phyloP scores from a whole-genome alignment of 495 filamentous ascomycete species.

The Neurospora hispaniola region DNA sequence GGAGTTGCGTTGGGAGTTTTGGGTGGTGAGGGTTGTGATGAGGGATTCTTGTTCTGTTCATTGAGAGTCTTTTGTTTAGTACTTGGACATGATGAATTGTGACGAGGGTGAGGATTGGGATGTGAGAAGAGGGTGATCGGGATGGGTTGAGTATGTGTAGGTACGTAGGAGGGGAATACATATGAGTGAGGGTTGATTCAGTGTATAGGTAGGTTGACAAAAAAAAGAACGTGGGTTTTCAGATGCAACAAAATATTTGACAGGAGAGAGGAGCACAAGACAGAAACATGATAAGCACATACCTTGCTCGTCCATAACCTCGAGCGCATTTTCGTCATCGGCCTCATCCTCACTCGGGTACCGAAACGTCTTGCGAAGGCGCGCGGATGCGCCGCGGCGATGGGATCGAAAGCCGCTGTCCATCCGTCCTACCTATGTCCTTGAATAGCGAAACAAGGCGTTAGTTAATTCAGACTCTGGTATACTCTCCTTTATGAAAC shows the following conservation, averaged over 20 bases:
- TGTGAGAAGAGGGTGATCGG: neutral
- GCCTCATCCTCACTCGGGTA: conserved; percentile 46
- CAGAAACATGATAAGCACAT: neutral
- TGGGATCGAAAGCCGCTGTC: neutral
- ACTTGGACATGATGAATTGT: neutral
- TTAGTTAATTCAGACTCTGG: neutral
- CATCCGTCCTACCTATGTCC: neutral
- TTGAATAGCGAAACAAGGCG: neutral
- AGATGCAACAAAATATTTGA: too few species aligned
- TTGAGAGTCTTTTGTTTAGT: neutral
- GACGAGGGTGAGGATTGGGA: neutral
- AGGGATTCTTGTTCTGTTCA: conserved; percentile 59
- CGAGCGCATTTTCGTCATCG: conserved; percentile 17
- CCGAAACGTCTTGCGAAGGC: conserved; percentile 52
- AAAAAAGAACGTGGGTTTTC: too few species aligned
- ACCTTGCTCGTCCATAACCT: conserved; percentile 58
- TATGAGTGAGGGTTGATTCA: conserved; percentile 21
- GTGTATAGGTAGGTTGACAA: conserved; percentile 47
- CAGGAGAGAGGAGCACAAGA: too few species aligned
- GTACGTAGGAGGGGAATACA: too few species aligned
- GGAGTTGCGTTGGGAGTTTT: conserved; percentile 49
- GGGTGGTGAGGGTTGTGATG: conserved; percentile 43
- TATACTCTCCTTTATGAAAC: neutral
- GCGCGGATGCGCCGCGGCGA: conserved; percentile 17
- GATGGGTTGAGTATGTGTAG: too few species aligned